These are phyloP conservation scores for Talaromyces sp. DNA, from an alignment of 2,329 filamentous ascomycete genomes.

Conservation along the genomic window DNA sequence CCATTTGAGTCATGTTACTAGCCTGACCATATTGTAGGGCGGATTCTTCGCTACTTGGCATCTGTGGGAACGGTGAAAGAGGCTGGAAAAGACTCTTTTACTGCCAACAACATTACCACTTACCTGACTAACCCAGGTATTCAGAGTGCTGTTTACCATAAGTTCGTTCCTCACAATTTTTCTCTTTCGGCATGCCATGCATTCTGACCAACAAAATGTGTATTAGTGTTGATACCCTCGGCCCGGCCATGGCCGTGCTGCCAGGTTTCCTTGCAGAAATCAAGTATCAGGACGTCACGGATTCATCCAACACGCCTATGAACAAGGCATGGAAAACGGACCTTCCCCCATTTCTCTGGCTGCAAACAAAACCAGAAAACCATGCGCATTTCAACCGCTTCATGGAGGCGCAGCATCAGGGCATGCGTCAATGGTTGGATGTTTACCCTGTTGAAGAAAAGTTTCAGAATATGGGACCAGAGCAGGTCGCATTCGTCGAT, in stretches of 20 bases:
- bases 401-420: conserved; percentile 3
- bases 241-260: background rate
- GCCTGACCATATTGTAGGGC: conserved; percentile 7
- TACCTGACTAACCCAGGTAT: conserved; percentile 12
- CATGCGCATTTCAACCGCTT: background rate
- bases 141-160: conserved; percentile 17
- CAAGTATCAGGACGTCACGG: background rate
- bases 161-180: background rate
- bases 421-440: conserved; percentile 4
- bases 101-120: conserved; percentile 17
- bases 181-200: background rate
- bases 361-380: conserved; percentile 2
- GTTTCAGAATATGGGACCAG: background rate
- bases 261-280: conserved; percentile 1
- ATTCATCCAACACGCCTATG: background rate
- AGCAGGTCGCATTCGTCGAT: conserved; percentile 2
- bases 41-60: conserved; percentile 22
- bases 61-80: conserved; percentile 16
- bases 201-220: background rate
- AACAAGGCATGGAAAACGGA: conserved; percentile 2
- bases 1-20: background rate
- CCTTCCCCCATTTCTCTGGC: background rate
- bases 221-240: background rate
- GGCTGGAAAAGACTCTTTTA: conserved; percentile 14
- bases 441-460: conserved; percentile 2